Evolutionary conservation across 768 basidiomycete genomes (phyloP), one percentile per base, ranked within the genome.

Genomic region (Leccinum arenicola): DNA sequence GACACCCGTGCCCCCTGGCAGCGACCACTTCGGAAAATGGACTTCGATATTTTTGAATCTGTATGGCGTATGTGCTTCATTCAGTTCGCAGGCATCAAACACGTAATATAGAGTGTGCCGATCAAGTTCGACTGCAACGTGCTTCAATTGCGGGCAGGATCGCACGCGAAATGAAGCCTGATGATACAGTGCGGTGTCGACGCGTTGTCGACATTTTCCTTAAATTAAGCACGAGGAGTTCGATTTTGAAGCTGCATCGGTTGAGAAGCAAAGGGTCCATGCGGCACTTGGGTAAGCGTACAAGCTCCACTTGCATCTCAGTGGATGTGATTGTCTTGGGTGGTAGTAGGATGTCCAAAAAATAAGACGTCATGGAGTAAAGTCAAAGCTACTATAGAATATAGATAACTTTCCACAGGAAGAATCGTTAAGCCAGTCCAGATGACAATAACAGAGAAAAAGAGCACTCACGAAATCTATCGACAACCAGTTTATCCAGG

Each of bases 141-240:
- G 56, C 21, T 59, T 58, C 36, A 36, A 14, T 27, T 17, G 31
- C 21, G 21, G 29, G 43, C 12, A 31, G 23, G 40, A 17, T 35
- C 29, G 29, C 47, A 52, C 40, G 50, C 58, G 50, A 52, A 38
- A 60, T 60, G 58, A 60, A 36, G 11, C 19, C 43, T 45, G 40
- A 29, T 33, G 50, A 29, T 33, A 21, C 23, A 12, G 43, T 21
- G 54, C 38, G 29, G 52, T 40, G 27, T 57, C 29, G 27, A 35
- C 23, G 36, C 40, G n/a, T 29, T 29, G 56, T 48, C 29, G 19
- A 45, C 8, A 25, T 52, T 21, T 35, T 29, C 6, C 9, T 40
- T 40, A 3, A 12, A 47, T n/a, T 50, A 21, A 21, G 17, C 31
- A 12, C 40, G 17, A 19, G 40, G 53, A 23, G 17, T 3, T 23